phyloP scores from a whole-genome alignment of 371 early-diverging fungal species.

The Batkoa obscura region DNA sequence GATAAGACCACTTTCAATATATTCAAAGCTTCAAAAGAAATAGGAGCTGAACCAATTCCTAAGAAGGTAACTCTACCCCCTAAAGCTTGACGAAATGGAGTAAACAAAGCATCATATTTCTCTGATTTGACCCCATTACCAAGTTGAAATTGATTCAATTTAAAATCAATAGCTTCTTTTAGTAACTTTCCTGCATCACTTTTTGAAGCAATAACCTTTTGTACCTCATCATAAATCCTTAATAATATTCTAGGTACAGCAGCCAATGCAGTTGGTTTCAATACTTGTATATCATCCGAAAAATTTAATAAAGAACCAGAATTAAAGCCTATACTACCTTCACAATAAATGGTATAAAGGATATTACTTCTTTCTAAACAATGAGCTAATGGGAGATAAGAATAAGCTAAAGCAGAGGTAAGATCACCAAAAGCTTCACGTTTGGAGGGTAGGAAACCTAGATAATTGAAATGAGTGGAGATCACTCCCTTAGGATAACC shows the following conservation, averaged over 20 bases:
- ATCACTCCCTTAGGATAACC: slow-evolving; percentile 85
- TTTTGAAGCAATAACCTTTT: slow-evolving; percentile 38
- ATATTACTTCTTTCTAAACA: slow-evolving; percentile 59
- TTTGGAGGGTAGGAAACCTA: neutral
- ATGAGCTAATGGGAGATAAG: slow-evolving; percentile 32
- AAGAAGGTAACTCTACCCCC: slow-evolving; percentile 78
- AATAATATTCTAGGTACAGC: slow-evolving; percentile 83
- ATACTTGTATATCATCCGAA: slow-evolving; percentile 59
- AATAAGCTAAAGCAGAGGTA: neutral
- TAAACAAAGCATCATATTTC: slow-evolving; percentile 85
- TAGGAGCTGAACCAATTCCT: slow-evolving; percentile 81
- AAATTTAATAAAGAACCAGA: slow-evolving; percentile 57
- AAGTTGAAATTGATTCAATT: slow-evolving; percentile 31
- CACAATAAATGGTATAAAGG: slow-evolving; percentile 21
- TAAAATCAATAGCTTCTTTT: slow-evolving; percentile 32
- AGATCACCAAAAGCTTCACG: no score
- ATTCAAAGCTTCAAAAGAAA: slow-evolving; percentile 57
- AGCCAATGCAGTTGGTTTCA: slow-evolving; percentile 68
- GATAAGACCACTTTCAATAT: slow-evolving; percentile 76
- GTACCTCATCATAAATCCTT: slow-evolving; percentile 64
- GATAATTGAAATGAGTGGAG: slow-evolving; percentile 29
- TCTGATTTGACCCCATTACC: slow-evolving; percentile 40
- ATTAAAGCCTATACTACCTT: slow-evolving; percentile 57
- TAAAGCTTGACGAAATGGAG: slow-evolving; percentile 57
- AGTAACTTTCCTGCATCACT: slow-evolving; percentile 37